These are phyloP conservation scores for Aspergillus pseudonomiae DNA, from an alignment of 2,329 filamentous ascomycete genomes.

Conservation along the genomic window DNA sequence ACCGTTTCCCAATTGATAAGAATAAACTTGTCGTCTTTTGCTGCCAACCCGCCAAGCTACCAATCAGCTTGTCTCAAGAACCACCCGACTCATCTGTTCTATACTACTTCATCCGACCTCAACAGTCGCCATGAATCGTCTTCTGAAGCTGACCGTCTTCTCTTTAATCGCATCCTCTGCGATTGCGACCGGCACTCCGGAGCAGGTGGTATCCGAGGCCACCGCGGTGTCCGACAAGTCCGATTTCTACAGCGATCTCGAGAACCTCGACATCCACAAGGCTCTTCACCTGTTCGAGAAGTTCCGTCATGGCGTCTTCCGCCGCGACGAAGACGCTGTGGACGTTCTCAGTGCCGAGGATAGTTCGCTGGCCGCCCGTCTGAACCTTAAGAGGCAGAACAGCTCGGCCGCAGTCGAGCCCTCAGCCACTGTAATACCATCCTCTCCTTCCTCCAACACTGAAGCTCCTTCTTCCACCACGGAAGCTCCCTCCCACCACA, in stretches of 20 bases:
- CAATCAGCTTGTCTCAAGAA: background rate
- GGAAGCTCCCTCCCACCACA: background rate
- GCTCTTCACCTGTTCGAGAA: constrained; percentile 67
- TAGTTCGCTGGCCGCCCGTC: constrained; percentile 20
- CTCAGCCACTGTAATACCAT: constrained; percentile 4
- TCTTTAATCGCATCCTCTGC: constrained; percentile 30
- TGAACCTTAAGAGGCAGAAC: constrained; percentile 9
- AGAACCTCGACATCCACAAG: constrained; percentile 64
- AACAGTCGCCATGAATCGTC: constrained; percentile 14
- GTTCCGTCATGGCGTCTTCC: constrained; percentile 70
- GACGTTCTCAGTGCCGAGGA: constrained; percentile 65
- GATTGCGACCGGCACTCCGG: constrained; percentile 27
- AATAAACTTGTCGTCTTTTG: background rate
- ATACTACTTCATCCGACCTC: background rate
- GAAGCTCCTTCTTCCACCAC: constrained; percentile 4
- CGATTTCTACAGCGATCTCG: constrained; percentile 58
- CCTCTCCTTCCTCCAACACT: background rate
- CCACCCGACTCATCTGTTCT: background rate
- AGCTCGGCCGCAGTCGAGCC: constrained; percentile 13
- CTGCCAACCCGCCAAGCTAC: background rate
- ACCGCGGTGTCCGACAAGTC: constrained; percentile 19
- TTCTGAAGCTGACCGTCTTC: constrained; percentile 30
- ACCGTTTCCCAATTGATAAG: background rate
- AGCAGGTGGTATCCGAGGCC: constrained; percentile 15
- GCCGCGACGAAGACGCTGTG: constrained; percentile 64